Conservation (phyloP, 2,329 filamentous ascomycete species). For the Calonectria montana region DNA sequence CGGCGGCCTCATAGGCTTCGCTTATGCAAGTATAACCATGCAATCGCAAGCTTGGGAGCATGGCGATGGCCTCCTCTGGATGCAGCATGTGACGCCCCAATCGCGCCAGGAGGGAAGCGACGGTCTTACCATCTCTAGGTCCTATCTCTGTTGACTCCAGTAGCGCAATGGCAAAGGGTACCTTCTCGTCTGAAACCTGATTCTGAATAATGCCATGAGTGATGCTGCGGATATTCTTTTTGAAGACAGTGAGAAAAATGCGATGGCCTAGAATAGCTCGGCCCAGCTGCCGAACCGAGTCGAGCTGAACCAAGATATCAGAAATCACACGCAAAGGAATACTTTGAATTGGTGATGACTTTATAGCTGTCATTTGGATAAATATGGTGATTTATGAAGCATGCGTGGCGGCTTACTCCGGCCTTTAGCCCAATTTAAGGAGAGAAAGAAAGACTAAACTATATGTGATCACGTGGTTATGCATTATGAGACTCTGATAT, state of each 20-base stretch:
- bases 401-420: too few species aligned
- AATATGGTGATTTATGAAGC: not conserved
- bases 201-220: not conserved
- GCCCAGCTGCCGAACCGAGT: not conserved
- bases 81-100: not conserved
- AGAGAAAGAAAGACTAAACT: too few species aligned
- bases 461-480: too few species aligned
- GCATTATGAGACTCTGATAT: too few species aligned
- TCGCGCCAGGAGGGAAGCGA: not conserved
- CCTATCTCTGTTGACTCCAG: not conserved
- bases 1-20: not conserved
- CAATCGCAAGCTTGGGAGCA: not conserved
- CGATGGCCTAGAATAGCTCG: not conserved
- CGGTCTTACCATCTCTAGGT: not conserved
- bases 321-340: not conserved
- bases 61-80: not conserved
- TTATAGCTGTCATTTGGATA: not conserved
- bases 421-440: too few species aligned
- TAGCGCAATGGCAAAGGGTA: not conserved
- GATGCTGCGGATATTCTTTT: not conserved
- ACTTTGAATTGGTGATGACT: not conserved
- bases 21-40: not conserved
- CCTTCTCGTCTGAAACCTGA: not conserved
- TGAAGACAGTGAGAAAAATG: not conserved
- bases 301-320: not conserved